Percentiles rank a stretch among this genome's conserved stretches.
These are phyloP conservation scores for Cutaneotrichosporon cavernicola DNA, from an alignment of 1,284 basidiomycete genomes.

Conservation along the genomic window DNA sequence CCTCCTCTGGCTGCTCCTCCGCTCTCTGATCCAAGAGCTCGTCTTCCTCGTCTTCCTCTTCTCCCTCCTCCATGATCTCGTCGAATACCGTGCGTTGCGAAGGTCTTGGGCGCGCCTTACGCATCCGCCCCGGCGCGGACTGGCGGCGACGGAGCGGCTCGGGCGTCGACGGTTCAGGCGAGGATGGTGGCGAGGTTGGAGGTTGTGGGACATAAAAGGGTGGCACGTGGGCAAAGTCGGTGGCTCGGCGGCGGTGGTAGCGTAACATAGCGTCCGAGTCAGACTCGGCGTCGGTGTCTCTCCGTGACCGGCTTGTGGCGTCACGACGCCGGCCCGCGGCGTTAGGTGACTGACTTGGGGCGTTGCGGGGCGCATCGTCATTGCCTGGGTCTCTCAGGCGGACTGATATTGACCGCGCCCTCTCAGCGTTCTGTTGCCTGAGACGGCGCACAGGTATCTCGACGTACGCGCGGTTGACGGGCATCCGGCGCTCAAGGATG, in stretches of 20 bases:
- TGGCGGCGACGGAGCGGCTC: not conserved
- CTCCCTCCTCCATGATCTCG: not conserved
- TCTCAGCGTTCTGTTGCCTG: not conserved
- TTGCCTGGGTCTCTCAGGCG: not conserved
- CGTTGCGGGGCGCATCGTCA: not conserved
- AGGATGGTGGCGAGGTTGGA: not conserved
- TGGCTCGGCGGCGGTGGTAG: not conserved
- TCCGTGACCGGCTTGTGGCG: not conserved
- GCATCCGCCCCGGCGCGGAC: not conserved
- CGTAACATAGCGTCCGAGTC: not conserved
- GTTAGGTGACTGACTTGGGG: too few relatives aligned
- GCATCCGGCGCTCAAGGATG: not conserved
- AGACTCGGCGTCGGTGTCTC: not conserved
- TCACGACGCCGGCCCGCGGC: too few relatives aligned
- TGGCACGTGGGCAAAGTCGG: not conserved
- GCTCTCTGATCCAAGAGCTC: not conserved
- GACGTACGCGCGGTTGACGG: constrained; percentile 1
- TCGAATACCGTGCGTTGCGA: not conserved
- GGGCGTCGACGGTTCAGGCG: not conserved
- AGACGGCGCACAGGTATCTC: not conserved
- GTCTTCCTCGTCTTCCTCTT: not conserved
- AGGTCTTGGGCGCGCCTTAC: not conserved
- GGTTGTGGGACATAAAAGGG: not conserved
- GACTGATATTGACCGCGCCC: too few relatives aligned
- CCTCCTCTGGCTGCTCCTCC: not conserved